phyloP scores from a whole-genome alignment of 108 stramenopile genomes.

The Conticribra guillardii region DNA sequence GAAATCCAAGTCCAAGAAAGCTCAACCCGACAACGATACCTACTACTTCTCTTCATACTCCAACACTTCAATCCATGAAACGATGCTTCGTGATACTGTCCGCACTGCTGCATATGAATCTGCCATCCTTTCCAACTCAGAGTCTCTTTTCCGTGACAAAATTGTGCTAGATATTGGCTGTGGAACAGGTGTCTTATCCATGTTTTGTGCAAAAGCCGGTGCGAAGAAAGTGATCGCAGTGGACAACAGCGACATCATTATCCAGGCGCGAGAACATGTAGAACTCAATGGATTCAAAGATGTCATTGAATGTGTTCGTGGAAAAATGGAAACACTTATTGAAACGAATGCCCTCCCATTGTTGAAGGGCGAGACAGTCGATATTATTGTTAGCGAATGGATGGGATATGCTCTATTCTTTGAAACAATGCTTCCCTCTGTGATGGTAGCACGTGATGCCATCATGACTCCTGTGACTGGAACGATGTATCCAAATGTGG shows the following conservation, averaged over 20 bases:
- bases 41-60: slow-evolving; percentile 81
- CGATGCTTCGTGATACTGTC: slow-evolving; percentile 83
- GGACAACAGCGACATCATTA: slow-evolving; percentile 68
- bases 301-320: slow-evolving; percentile 56
- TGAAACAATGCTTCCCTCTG: slow-evolving; percentile 89
- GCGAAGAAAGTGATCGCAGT: slow-evolving; percentile 83
- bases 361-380: slow-evolving; percentile 58
- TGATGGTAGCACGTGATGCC: slow-evolving; percentile 74
- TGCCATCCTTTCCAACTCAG: slow-evolving; percentile 59
- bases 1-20: not conserved
- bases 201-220: slow-evolving; percentile 85
- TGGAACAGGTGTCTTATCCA: slow-evolving; percentile 75
- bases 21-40: slow-evolving; percentile 49
- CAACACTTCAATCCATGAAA: slow-evolving; percentile 86
- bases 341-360: slow-evolving; percentile 44
- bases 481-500: slow-evolving; percentile 59
- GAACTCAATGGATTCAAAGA: slow-evolving; percentile 67
- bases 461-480: slow-evolving; percentile 51
- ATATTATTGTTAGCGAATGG: slow-evolving; percentile 92
- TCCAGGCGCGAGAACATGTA: slow-evolving; percentile 67
- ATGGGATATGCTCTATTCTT: slow-evolving; percentile 94
- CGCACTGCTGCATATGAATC: slow-evolving; percentile 66
- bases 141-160: slow-evolving; percentile 60
- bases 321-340: slow-evolving; percentile 74
- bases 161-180: slow-evolving; percentile 83